phyloP scores from a whole-genome alignment of 2,329 filamentous ascomycete genomes.

The Dryadomyces quercivorus region DNA sequence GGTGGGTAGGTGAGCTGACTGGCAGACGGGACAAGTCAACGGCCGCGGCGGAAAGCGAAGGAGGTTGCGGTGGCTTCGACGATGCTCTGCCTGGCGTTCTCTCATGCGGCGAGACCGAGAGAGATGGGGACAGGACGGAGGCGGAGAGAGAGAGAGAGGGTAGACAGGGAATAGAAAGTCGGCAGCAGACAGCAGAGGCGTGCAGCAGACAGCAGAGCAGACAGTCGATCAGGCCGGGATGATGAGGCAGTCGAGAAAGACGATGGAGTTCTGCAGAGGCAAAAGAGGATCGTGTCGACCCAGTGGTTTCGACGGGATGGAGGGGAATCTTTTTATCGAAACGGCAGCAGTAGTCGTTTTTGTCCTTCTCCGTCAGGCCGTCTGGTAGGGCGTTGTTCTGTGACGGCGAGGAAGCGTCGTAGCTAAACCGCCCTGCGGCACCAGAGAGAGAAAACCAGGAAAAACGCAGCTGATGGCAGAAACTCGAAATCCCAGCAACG shows the following conservation, averaged over 20 bases:
- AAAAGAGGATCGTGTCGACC: too few relatives aligned
- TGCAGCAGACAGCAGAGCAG: too few relatives aligned
- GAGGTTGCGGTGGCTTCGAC: background rate
- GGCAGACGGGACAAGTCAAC: background rate
- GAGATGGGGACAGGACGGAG: background rate
- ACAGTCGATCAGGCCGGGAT: too few relatives aligned
- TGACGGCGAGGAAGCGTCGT: background rate
- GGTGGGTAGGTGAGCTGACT: background rate
- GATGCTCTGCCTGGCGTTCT: background rate
- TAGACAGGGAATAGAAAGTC: background rate
- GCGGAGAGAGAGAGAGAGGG: background rate
- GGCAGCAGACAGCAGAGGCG: too few relatives aligned
- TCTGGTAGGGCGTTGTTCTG: background rate
- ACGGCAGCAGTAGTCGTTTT: background rate
- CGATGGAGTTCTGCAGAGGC: too few relatives aligned
- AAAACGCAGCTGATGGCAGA: background rate
- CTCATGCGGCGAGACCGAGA: slow-evolving; percentile 3
- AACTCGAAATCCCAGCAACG: background rate
- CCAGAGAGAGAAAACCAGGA: background rate
- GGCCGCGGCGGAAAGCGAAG: background rate
- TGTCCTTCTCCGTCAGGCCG: background rate
- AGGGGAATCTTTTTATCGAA: too few relatives aligned
- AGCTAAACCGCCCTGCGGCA: slow-evolving; percentile 3
- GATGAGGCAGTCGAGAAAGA: too few relatives aligned
- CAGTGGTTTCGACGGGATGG: too few relatives aligned